Percentiles rank a stretch among this genome's conserved stretches.
These are phyloP conservation scores for Grigorovia humatica DNA, from an alignment of 805 yeast species.

Conservation along the genomic window DNA sequence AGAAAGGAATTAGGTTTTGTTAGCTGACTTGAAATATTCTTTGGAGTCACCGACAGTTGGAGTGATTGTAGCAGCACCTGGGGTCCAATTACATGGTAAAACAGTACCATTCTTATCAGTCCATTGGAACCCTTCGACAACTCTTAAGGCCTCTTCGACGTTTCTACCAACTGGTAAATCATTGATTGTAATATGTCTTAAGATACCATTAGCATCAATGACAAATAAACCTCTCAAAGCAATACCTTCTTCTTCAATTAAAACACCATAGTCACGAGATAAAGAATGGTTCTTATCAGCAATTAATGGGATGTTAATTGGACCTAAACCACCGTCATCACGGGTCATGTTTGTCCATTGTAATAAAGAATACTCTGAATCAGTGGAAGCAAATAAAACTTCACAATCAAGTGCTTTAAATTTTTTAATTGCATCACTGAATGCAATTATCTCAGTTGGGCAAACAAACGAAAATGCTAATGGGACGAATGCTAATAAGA, in stretches of 20 bases:
- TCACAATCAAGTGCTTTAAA: conserved; percentile 80
- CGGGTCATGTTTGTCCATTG: conserved; percentile 98
- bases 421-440: conserved; percentile 88
- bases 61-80: conserved; percentile 88
- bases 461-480: conserved; percentile 98
- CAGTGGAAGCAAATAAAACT: conserved; percentile 93
- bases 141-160: conserved; percentile 95
- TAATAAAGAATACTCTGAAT: conserved; percentile 91
- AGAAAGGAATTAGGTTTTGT: not conserved
- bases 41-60: conserved; percentile 70
- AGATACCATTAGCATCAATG: conserved; percentile 89
- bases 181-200: conserved; percentile 96
- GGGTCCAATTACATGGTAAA: conserved; percentile 99
- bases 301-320: conserved; percentile 84
- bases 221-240: conserved; percentile 97
- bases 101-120: conserved; percentile 98
- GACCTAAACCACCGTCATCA: conserved; percentile 97
- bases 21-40: conserved; percentile 36
- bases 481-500: conserved; percentile 92
- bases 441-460: conserved; percentile 98
- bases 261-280: conserved; percentile 94
- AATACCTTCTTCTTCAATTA: conserved; percentile 91
- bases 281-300: conserved; percentile 96
- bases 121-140: conserved; percentile 98
- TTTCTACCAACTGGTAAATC: conserved; percentile 99